Percentiles rank a stretch among this genome's conserved stretches.
Conservation (phyloP, 768 basidiomycete genomes). For the Lactifluus rugatus region DNA sequence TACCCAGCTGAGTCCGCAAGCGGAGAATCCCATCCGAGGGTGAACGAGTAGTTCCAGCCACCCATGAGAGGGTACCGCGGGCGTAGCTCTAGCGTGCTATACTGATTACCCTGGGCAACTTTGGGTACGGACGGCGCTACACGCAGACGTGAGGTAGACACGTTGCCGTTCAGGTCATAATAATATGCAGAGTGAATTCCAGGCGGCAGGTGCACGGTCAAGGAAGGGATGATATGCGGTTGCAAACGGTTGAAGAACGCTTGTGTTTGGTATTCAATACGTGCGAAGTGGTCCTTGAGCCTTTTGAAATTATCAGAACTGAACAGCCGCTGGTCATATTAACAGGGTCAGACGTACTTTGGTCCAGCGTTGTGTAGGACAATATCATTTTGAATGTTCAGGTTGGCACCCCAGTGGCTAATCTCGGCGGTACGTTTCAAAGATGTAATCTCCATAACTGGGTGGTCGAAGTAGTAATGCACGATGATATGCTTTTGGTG, state of each 20-base stretch:
- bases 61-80: slow-evolving; percentile 92
- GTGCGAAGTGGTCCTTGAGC: slow-evolving; percentile 92
- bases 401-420: slow-evolving; percentile 93
- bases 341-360: slow-evolving; percentile 41
- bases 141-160: slow-evolving; percentile 86
- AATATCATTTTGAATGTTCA: slow-evolving; percentile 89
- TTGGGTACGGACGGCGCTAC: slow-evolving; percentile 54
- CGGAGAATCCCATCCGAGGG: slow-evolving; percentile 88
- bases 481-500: slow-evolving; percentile 59
- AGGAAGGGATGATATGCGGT: slow-evolving; percentile 58
- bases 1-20: slow-evolving; percentile 62
- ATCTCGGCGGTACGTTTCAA: slow-evolving; percentile 78
- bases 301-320: slow-evolving; percentile 33
- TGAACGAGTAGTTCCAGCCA: slow-evolving; percentile 96
- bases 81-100: slow-evolving; percentile 67
- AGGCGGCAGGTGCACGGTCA: slow-evolving; percentile 75
- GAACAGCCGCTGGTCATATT: background rate
- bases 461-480: slow-evolving; percentile 77
- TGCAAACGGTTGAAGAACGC: slow-evolving; percentile 55
- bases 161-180: slow-evolving; percentile 90
- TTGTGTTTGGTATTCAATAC: slow-evolving; percentile 77
- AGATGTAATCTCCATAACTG: slow-evolving; percentile 64
- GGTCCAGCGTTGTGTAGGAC: slow-evolving; percentile 85
- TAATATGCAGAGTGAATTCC: slow-evolving; percentile 78
- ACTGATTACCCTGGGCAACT: slow-evolving; percentile 39